Percentiles rank a stretch among this genome's conserved stretches.
phyloP scores from a whole-genome alignment of 2,329 filamentous ascomycete genomes.

The Xylariaceae sp. region DNA sequence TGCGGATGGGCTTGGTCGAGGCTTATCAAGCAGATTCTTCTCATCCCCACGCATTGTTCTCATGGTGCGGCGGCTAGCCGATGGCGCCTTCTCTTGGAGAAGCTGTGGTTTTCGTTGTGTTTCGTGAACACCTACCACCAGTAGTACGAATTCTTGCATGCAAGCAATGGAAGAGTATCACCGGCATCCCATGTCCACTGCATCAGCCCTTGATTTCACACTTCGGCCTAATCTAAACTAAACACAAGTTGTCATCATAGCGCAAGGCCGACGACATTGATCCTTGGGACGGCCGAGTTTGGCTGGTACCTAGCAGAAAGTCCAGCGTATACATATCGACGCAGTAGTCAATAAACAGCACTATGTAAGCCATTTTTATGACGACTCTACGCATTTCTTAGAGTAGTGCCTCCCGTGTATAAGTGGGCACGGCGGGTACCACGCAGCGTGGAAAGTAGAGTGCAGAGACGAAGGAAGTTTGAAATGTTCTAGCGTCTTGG shows the following conservation, averaged over 20 bases:
- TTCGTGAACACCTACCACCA: neutral
- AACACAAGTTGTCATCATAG: neutral
- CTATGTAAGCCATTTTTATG: neutral
- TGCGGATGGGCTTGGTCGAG: constrained; percentile 1
- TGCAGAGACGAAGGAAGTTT: neutral
- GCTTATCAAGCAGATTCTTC: constrained; percentile 4
- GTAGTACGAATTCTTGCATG: neutral
- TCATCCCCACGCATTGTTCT: constrained; percentile 16
- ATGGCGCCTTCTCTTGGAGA: neutral
- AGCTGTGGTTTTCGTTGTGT: neutral
- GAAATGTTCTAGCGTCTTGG: neutral
- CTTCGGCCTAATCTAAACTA: neutral
- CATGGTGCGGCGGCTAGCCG: constrained; percentile 19
- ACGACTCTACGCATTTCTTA: no score
- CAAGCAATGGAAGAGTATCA: neutral
- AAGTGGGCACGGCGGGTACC: neutral
- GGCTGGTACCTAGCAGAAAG: no score
- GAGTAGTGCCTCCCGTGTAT: no score
- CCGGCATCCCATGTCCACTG: neutral
- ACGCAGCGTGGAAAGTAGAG: neutral
- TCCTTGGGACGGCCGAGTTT: neutral
- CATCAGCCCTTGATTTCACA: neutral
- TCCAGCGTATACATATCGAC: no score
- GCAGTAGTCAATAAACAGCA: no score
- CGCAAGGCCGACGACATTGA: neutral